Conservation (phyloP, 768 basidiomycete genomes). For the Trametes cubensis region DNA sequence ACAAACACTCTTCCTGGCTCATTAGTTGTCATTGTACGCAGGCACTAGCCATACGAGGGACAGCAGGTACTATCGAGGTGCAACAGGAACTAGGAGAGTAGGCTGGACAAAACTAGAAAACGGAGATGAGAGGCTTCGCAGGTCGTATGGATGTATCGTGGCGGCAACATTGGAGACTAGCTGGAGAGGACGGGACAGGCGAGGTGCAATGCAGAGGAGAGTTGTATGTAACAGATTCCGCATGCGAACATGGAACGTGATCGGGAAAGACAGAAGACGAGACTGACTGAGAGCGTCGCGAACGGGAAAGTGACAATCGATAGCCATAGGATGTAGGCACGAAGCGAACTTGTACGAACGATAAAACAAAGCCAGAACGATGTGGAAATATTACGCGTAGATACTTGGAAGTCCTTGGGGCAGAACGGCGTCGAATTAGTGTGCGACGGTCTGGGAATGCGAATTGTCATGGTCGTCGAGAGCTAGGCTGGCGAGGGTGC, state of each 20-base stretch:
- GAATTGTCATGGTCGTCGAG: conserved; percentile 46
- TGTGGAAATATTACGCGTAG: conserved; percentile 6
- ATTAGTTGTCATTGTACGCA: conserved; percentile 25
- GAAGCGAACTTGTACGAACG: conserved; percentile 18
- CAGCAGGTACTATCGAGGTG: conserved; percentile 27
- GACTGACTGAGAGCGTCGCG: conserved; percentile 27
- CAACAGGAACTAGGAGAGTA: conserved; percentile 30
- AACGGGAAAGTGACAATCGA: conserved; percentile 26
- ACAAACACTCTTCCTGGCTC: conserved; percentile 7
- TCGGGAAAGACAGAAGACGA: conserved; percentile 24
- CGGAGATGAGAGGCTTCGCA: conserved; percentile 28
- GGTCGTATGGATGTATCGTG: conserved; percentile 19
- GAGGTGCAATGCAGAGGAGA: conserved; percentile 22
- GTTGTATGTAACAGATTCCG: conserved; percentile 28
- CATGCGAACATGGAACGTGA: conserved; percentile 29
- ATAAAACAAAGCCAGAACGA: conserved; percentile 24
- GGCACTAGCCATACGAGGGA: conserved; percentile 8
- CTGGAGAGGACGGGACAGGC: conserved; percentile 20
- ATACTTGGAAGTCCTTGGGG: conserved; percentile 8
- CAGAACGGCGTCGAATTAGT: neutral
- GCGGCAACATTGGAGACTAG: conserved; percentile 20
- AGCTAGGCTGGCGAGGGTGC: conserved; percentile 75
- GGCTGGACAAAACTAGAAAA: conserved; percentile 25
- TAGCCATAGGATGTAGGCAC: conserved; percentile 25
- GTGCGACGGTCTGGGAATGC: conserved; percentile 17